Evolutionary conservation across 495 filamentous ascomycete genomes (phyloP), one percentile per base, ranked within the genome.

Genomic region (Hamigera avellanea): DNA sequence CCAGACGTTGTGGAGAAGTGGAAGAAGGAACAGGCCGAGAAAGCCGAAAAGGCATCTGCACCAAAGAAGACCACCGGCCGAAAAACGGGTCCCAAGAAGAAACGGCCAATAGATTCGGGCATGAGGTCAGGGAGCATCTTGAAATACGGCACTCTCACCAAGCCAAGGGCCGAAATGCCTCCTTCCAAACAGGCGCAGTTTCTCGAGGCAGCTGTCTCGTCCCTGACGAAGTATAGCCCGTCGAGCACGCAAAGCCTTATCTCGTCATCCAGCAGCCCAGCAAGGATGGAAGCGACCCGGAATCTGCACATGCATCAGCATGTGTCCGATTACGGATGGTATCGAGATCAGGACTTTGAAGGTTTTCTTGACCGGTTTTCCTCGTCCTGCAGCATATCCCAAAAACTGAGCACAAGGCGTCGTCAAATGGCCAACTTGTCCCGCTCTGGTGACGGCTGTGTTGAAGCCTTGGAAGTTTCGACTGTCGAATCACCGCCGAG

Each of bases 1-100:
- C 85, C 83, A 14, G 56, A 80, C 9, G 70, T 75, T n/a, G 76
- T 88, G 1, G 69, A 82, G 39, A 76, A 75, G 15, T 98, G 85
- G 76, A 78, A 93, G 43, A 76, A 75, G 35, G 64, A 71, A 14
- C 65, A 73, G 40, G 45, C 50, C 14, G 57, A 52, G 14, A 63
- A 63, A 37, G 45, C 54, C 19, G 36, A 29, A 14, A 55, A 50
- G 23, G 46, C 44, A 32, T 44, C 52, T 27, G 46, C 53, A 1
- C 45, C 55, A 3, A 66, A 57, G 27, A 52, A 62, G 32, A 26
- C 51, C 15, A 42, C 36, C 1, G 44, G 21, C 26, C 53, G 57
- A 19, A 60, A 53, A 19, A 44, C 50, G 13, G 57, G 41, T 4
- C 55, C 61, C 13, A 62, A 45, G 36, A 66, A 62, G 34, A 66